Base-by-base conservation (phyloP, 805 yeast genomes). In the Ogataea saltuana region DNA sequence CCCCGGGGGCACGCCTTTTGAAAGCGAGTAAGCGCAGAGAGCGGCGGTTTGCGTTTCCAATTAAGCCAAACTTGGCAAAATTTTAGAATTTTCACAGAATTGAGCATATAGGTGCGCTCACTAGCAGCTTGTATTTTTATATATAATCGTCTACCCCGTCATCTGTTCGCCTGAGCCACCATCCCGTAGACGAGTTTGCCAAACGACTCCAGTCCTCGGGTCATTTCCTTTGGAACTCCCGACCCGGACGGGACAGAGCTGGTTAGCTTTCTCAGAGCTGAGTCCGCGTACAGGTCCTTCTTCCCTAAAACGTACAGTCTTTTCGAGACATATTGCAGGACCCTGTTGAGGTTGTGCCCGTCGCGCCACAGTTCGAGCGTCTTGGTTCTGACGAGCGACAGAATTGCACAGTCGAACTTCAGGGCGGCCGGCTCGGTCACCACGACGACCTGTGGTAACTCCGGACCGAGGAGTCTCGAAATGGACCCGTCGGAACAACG, bases 11-110 rank as follows among this genome's bases (percentile, higher is more conserved):
- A 39, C 33, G 45, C 59, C 64, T 59, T 59, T 41, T 57, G 68
- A 51, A 44, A 41, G 54, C 66, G 65, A 63, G 68, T 63, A 58
- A 53, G 58, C 67, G 63, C 59, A 61, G 66, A 64, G 44, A 51
- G 44, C 50, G 53, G 44, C 56, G 51, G 47, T 44, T 49, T 46
- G 53, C 53, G 42, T 39, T 43, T 34, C 27, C 50, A 39, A 43
- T 41, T 49, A 23, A 42, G 50, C 50, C 53, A 46, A 18, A 39
- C 23, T 46, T 31, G 49, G 46, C 43, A 49, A 39, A 46, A 48
- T 46, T 33, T 33, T 23, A 15, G 17, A 19, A 35, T 37, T 44
- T 39, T 30, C 35, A 21, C 9, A 26, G 15, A 30, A 25, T 18
- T 12, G 49, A 36, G 20, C n/a, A 28, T 22, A 29, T 23, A 18